A percentile compares a stretch with the other conserved stretches of the same genome.
Evolutionary conservation across 2,329 filamentous ascomycete genomes (phyloP).

Genomic region (Gaeumannomyces tritici): DNA sequence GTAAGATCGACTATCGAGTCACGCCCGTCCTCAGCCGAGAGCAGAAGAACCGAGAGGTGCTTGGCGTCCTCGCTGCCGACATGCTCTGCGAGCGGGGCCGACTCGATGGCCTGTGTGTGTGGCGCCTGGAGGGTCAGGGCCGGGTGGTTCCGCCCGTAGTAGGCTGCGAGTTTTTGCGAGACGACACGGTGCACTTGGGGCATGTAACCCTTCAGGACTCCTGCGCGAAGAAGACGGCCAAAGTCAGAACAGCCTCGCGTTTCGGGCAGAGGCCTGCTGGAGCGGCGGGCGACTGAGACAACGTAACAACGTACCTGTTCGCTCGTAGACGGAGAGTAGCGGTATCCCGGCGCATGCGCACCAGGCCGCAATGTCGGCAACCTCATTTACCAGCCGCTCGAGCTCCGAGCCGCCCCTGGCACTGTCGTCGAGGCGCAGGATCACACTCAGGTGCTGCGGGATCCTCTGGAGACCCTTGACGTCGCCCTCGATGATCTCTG

Average conservation of each 20-base stretch:
- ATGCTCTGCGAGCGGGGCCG: slow-evolving; percentile 32
- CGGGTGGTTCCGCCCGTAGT: slow-evolving; percentile 73
- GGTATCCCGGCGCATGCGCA: slow-evolving; percentile 83
- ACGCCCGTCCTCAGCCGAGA: slow-evolving; percentile 81
- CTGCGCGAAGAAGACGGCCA: slow-evolving; percentile 30
- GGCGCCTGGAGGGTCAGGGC: slow-evolving; percentile 64
- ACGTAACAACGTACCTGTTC: slow-evolving; percentile 53
- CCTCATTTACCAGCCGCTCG: slow-evolving; percentile 79
- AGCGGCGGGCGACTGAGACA: background rate
- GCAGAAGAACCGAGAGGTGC: slow-evolving; percentile 57
- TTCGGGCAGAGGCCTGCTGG: background rate
- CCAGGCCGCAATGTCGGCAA: slow-evolving; percentile 88
- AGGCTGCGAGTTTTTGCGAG: slow-evolving; percentile 69
- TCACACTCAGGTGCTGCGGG: slow-evolving; percentile 79
- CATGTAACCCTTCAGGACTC: slow-evolving; percentile 81
- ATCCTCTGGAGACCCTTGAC: slow-evolving; percentile 64
- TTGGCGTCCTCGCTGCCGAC: slow-evolving; percentile 19
- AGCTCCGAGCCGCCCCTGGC: slow-evolving; percentile 63
- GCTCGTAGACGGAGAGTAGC: slow-evolving; percentile 83
- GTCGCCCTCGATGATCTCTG: slow-evolving; percentile 84
- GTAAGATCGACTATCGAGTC: slow-evolving; percentile 94
- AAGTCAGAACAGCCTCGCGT: background rate
- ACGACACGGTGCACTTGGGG: slow-evolving; percentile 75
- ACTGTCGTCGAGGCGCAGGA: slow-evolving; percentile 61
- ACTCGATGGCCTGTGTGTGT: slow-evolving; percentile 51